Evolutionary conservation across 169 alveolate species (phyloP), one percentile per base, ranked within the genome.

Genomic region (Blepharisma undulans): DNA sequence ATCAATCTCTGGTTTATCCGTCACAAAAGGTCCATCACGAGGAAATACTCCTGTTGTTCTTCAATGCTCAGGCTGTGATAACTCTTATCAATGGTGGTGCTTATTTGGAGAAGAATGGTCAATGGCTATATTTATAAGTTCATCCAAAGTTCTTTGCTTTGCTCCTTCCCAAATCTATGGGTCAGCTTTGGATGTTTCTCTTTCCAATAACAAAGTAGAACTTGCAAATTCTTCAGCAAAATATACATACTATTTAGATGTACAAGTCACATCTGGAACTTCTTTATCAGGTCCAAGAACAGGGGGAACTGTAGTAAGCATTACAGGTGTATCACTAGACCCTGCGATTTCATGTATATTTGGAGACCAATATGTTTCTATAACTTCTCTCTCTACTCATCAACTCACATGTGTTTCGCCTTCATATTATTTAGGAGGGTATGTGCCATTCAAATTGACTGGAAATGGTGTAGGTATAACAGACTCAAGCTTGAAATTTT

Each of bases 211-310:
- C 29, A 78, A 21, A 34, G 61, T 27, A 78, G 86, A 78, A 4
- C 25, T 29, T 21, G 34, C 71, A 2, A 78, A n/a, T 30, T 48
- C 36, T 60, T 78, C 66, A 48, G 30, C 60, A 4, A n/a, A 32
- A 22, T 36, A 32, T 36, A 22, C 74, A 3, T 82, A 82, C n/a
- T 25, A n/a, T 19, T 10, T 22, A n/a, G 89, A 82, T 8, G 60
- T 82, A 8, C 48, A 22, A 30, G 36, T 82, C 32, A 25, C 29
- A 6, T 36, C 72, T 32, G 22, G 33, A 6, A 22, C 33, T 22
- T 72, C 89, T 82, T 21, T 21, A 48, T 30, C 60, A 22, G 89
- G 89, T 30, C 89, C 89, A 32, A 74, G 71, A 19, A 60, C 74
- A 8, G 89, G 90, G 12, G 61, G 60, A 27, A 86, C 90, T 22